Percentiles rank a stretch among this genome's conserved stretches.
Evolutionary conservation across 257 asterid species (phyloP).

Genomic region (Primulina tabacum): DNA sequence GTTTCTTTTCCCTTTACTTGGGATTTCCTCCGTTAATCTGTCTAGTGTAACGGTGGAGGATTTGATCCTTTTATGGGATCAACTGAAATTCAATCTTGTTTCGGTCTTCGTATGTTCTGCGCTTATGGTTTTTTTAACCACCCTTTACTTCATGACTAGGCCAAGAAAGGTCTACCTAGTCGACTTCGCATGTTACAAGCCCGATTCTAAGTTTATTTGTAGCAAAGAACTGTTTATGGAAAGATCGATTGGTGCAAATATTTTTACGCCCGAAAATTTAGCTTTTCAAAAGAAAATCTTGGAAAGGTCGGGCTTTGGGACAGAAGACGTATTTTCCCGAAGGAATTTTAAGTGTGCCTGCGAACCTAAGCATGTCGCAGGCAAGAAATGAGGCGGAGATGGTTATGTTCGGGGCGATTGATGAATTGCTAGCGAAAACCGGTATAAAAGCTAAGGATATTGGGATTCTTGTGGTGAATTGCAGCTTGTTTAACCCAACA

Average conservation of each 20-base stretch:
- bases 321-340: constrained; percentile 67
- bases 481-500: constrained; percentile 69
- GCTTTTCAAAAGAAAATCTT: constrained; percentile 55
- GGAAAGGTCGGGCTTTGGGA: constrained; percentile 71
- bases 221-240: constrained; percentile 21
- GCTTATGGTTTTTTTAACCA: constrained; percentile 18
- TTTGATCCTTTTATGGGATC: constrained; percentile 18
- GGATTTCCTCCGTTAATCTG: not conserved
- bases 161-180: constrained; percentile 23
- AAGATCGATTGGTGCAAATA: not conserved
- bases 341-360: constrained; percentile 46
- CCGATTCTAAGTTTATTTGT: constrained; percentile 8
- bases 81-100: constrained; percentile 21
- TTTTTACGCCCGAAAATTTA: constrained; percentile 45
- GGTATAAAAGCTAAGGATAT: constrained; percentile 66
- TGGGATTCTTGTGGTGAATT: constrained; percentile 69
- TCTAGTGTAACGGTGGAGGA: constrained; percentile 9
- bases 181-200: constrained; percentile 27
- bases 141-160: constrained; percentile 23
- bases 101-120: constrained; percentile 15
- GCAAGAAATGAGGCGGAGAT: constrained; percentile 65
- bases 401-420: constrained; percentile 80
- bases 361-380: constrained; percentile 55
- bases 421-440: constrained; percentile 53
- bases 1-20: constrained; percentile 12